Conservation (phyloP, 306 rosid species). For the Dicorynia guianensis region DNA sequence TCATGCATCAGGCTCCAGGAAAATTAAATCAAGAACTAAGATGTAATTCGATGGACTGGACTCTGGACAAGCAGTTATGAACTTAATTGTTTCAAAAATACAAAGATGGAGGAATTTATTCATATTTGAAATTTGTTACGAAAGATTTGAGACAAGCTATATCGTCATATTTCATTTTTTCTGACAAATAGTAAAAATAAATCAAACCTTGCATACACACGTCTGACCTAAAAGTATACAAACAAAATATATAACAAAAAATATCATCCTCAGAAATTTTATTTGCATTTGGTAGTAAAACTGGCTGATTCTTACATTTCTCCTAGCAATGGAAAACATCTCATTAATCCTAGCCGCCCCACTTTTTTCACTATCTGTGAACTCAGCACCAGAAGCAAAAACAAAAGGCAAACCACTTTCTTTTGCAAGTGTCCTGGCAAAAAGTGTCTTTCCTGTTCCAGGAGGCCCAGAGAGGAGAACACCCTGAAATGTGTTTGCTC, state of each 20-base stretch:
- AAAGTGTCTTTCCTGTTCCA: slow-evolving; percentile 98
- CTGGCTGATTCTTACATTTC: slow-evolving; percentile 68
- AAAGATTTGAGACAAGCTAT: slow-evolving; percentile 28
- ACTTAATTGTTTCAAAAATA: neutral
- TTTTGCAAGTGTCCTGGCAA: slow-evolving; percentile 93
- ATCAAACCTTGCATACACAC: slow-evolving; percentile 12
- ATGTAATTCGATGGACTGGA: neutral
- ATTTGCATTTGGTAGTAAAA: slow-evolving; percentile 35
- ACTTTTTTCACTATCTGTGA: slow-evolving; percentile 96
- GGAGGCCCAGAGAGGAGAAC: slow-evolving; percentile 99
- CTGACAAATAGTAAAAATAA: slow-evolving; percentile 33
- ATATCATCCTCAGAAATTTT: slow-evolving; percentile 9
- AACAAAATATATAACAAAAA: slow-evolving; percentile 23
- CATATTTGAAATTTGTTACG: slow-evolving; percentile 25
- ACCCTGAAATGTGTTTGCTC: slow-evolving; percentile 65
- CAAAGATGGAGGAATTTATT: slow-evolving; percentile 2
- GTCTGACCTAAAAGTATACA: slow-evolving; percentile 19
- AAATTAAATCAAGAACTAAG: neutral
- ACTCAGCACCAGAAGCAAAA: slow-evolving; percentile 98
- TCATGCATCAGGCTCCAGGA: neutral
- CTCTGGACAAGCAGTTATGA: neutral
- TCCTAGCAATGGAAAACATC: slow-evolving; percentile 91
- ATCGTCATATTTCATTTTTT: slow-evolving; percentile 26
- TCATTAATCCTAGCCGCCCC: slow-evolving; percentile 91
- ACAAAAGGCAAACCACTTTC: slow-evolving; percentile 95